These are phyloP conservation scores for Glutinoglossum americanum DNA, from an alignment of 495 filamentous ascomycete species.

Conservation along the genomic window DNA sequence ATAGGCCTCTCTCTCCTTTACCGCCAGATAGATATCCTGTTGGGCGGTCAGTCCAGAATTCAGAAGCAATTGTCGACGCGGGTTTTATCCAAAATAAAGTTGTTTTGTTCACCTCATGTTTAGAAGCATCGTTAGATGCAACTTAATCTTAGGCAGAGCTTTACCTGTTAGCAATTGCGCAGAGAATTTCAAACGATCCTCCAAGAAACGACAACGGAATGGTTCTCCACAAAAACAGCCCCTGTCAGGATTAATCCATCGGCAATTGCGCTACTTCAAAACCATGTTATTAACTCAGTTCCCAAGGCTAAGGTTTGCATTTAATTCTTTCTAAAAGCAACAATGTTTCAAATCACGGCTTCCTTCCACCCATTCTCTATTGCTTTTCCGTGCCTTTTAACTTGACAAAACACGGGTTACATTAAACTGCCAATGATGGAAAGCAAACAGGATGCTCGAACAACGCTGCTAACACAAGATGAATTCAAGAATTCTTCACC, in stretches of 20 bases:
- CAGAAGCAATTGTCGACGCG: not conserved
- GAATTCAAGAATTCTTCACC: not conserved
- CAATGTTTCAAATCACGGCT: not conserved
- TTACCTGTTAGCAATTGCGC: too few species aligned
- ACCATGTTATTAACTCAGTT: not conserved
- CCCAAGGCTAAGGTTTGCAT: not conserved
- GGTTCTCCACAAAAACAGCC: too few species aligned
- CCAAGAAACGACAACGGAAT: not conserved
- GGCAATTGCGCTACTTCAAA: not conserved
- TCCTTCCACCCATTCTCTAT: not conserved
- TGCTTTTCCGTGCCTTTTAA: not conserved
- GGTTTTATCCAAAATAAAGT: not conserved
- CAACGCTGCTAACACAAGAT: not conserved
- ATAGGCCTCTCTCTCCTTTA: not conserved
- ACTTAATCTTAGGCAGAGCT: too few species aligned
- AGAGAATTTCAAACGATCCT: not conserved
- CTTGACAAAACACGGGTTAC: not conserved
- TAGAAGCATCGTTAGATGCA: not conserved
- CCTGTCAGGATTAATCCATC: not conserved
- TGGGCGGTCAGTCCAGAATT: not conserved
- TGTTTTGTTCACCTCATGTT: not conserved
- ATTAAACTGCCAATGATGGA: not conserved
- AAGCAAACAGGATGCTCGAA: not conserved
- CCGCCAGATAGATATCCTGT: not conserved
- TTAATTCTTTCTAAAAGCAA: not conserved